Evolutionary conservation across 2,329 filamentous ascomycete species (phyloP), one percentile per base, ranked within the genome.

Genomic region (Kalmusia sp.): DNA sequence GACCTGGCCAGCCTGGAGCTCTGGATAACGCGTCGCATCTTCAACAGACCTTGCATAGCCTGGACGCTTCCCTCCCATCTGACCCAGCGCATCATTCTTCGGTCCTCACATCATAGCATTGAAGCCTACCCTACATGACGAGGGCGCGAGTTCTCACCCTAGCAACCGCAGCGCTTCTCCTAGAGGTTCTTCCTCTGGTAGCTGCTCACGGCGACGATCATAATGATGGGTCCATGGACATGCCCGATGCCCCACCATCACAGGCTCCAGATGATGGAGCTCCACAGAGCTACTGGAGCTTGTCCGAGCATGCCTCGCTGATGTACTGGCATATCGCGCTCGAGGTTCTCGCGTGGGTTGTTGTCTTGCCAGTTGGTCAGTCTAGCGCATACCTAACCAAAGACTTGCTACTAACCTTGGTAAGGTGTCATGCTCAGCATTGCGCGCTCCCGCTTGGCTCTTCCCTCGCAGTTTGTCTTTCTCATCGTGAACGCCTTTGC

Each of bases 351-450:
- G 84, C 83, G 7, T 95, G 91, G 91, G 80, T 89, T 30, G 81
- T 93, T 49, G 68, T 90, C 43, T 80, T 93, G 49, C 91, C 91
- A 45, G 73, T 89, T 54, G 87, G 90, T 90, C 80, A 77, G 86
- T 77, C 50, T 40, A 47, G 28, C 33, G 5, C 31, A 24, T 25
- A 28, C 25, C 19, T 24, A 9, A 21, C 19, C 6, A 35, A 19
- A 44, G 25, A 68, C 38, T 63, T 59, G n/a, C 59, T 8, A 67
- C 71, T 67, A 52, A 67, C 52, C 50, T 35, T 44, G 6, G 5
- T 6, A 63, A 95, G 91, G 86, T 60, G 87, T 96, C 43, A 91
- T 97, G 87, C 81, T 98, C 59, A 96, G 92, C 50, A 80, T 96
- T 58, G 88, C 89, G 30, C 86, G 85, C 55, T 97, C 93, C 37